A percentile compares a stretch with the other conserved stretches of the same genome.
phyloP scores from a whole-genome alignment of 2,329 filamentous ascomycete genomes.

The Bipolaris zeicola region DNA sequence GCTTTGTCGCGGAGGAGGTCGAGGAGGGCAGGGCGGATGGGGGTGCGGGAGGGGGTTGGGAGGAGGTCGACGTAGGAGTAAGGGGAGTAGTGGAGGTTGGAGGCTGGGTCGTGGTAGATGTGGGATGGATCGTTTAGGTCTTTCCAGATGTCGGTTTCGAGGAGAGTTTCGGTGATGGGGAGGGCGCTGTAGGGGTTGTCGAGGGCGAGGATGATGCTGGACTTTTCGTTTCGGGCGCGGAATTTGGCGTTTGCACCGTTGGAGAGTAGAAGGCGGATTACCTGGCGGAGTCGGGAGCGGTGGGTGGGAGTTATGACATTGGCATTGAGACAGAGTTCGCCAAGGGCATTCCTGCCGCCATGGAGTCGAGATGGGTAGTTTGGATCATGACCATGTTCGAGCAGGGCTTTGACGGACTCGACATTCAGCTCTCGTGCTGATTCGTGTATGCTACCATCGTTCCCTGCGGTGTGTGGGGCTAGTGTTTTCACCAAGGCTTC shows the following conservation, averaged over 20 bases:
- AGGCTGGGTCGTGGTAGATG: constrained; percentile 46
- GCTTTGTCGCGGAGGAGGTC: constrained; percentile 43
- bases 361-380: constrained; percentile 69
- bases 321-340: constrained; percentile 66
- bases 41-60: constrained; percentile 25
- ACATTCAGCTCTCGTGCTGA: constrained; percentile 65
- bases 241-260: constrained; percentile 61
- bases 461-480: constrained; percentile 61
- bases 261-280: constrained; percentile 63
- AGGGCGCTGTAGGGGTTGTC: constrained; percentile 61
- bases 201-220: constrained; percentile 64
- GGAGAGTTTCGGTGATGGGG: constrained; percentile 61
- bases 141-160: constrained; percentile 70
- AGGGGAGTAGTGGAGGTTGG: constrained; percentile 65
- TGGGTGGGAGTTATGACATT: constrained; percentile 50
- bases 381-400: constrained; percentile 65
- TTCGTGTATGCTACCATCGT: constrained; percentile 71
- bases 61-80: constrained; percentile 63
- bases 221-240: constrained; percentile 63
- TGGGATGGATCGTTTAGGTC: constrained; percentile 65
- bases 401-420: constrained; percentile 60
- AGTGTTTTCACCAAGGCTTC: constrained; percentile 49
- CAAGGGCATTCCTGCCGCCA: constrained; percentile 66
- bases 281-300: constrained; percentile 42
- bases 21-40: constrained; percentile 28